A percentile compares a stretch with the other conserved stretches of the same genome.
Conservation (phyloP, 1,284 basidiomycete species). For the Sphagnurus paluster region DNA sequence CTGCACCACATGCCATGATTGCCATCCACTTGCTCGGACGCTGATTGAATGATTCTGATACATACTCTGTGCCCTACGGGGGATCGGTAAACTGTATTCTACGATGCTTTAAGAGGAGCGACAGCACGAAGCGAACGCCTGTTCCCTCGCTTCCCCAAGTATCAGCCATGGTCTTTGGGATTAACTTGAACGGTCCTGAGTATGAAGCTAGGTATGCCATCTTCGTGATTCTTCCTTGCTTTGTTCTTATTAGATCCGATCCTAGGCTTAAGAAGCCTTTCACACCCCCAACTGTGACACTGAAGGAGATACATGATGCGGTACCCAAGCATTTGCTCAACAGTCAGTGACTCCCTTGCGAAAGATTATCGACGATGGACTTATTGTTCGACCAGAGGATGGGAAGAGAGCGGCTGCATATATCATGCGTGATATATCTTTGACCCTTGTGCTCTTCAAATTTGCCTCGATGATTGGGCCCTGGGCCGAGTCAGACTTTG, state of each 20-base stretch:
- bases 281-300: constrained; percentile 37
- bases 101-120: constrained; percentile 1
- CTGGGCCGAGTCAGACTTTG: constrained; percentile 29
- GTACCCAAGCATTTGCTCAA: constrained; percentile 55
- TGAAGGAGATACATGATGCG: constrained; percentile 47
- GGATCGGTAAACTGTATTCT: constrained; percentile 9
- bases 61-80: constrained; percentile 11
- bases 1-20: too few relatives aligned
- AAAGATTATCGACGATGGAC: not conserved
- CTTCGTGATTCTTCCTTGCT: not conserved
- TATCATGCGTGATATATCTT: constrained; percentile 38
- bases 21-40: too few relatives aligned
- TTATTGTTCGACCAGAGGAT: not conserved
- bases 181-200: constrained; percentile 31
- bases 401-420: constrained; percentile 40
- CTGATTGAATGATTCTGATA: too few relatives aligned
- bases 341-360: constrained; percentile 26
- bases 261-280: constrained; percentile 34
- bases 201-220: constrained; percentile 31
- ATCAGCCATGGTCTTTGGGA: constrained; percentile 16
- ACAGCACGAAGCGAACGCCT: not conserved
- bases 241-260: constrained; percentile 1
- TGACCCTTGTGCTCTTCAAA: constrained; percentile 32
- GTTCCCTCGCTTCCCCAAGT: constrained; percentile 6
- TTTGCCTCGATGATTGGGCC: constrained; percentile 34